Conservation (phyloP, 176 grass and related monocot genomes). For the Echinochloa phyllopogon region DNA sequence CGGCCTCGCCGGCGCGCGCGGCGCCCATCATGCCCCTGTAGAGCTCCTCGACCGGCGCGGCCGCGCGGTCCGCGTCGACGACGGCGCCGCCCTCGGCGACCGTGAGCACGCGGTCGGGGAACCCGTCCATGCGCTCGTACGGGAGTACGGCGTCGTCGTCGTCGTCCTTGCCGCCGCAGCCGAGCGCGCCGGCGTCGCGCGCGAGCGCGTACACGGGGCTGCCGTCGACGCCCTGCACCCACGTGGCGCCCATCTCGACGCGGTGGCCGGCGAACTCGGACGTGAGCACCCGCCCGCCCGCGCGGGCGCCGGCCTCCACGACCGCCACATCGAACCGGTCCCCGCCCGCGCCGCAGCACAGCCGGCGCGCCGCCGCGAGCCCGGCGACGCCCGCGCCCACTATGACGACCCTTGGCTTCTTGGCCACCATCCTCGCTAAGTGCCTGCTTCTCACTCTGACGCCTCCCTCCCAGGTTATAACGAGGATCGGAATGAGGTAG, state of each 20-base stretch:
- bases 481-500: neutral
- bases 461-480: neutral
- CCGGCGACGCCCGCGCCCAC: slow-evolving; percentile 88
- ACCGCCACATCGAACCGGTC: slow-evolving; percentile 73
- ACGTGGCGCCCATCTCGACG: slow-evolving; percentile 90
- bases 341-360: slow-evolving; percentile 45
- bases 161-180: neutral
- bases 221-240: slow-evolving; percentile 82
- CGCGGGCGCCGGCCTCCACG: slow-evolving; percentile 55
- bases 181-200: slow-evolving; percentile 51
- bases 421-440: slow-evolving; percentile 49
- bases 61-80: slow-evolving; percentile 58
- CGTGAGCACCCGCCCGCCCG: slow-evolving; percentile 78
- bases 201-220: slow-evolving; percentile 80
- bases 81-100: slow-evolving; percentile 69
- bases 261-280: slow-evolving; percentile 70
- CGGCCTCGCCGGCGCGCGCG: slow-evolving; percentile 59
- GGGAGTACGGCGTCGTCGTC: neutral
- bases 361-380: slow-evolving; percentile 65
- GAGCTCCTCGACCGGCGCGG: slow-evolving; percentile 53
- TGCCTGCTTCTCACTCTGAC: neutral
- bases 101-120: slow-evolving; percentile 64
- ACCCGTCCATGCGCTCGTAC: slow-evolving; percentile 93
- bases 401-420: slow-evolving; percentile 68
- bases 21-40: slow-evolving; percentile 72